Percentiles rank a stretch among this genome's conserved stretches.
Evolutionary conservation across 2,329 filamentous ascomycete species (phyloP).

Genomic region (Colletotrichum sp.): DNA sequence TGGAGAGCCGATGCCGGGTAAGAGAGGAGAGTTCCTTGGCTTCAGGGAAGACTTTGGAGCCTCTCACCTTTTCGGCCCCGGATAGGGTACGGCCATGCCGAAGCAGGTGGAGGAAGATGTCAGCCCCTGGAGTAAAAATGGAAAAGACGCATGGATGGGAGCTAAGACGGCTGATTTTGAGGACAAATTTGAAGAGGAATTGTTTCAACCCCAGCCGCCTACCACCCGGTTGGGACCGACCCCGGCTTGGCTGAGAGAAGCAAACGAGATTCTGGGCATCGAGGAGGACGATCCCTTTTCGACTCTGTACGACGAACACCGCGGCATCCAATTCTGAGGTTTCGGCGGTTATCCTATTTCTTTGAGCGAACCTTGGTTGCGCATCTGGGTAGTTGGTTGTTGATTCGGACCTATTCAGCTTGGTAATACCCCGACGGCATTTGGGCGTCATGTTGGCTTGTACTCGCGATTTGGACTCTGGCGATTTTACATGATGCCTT

Average conservation of each 20-base stretch:
- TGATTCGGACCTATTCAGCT: background rate
- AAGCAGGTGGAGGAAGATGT: background rate
- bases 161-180: background rate
- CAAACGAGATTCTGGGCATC: background rate
- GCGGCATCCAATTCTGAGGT: background rate
- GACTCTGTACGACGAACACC: background rate
- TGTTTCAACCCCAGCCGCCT: background rate
- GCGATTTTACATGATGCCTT: background rate
- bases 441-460: background rate
- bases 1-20: background rate
- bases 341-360: background rate
- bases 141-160: slow-evolving; percentile 2
- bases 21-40: slow-evolving; percentile 6
- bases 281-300: background rate
- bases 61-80: background rate
- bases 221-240: background rate
- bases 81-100: background rate
- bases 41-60: background rate
- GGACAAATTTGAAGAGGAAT: background rate
- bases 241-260: background rate
- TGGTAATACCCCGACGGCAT: background rate
- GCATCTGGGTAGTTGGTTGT: background rate
- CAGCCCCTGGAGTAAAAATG: background rate
- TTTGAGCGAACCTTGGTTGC: background rate
- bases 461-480: background rate